A percentile compares a stretch with the other conserved stretches of the same genome.
These are phyloP conservation scores for Fragilaria crotonensis DNA, from an alignment of 108 stramenopile genomes.

Conservation along the genomic window DNA sequence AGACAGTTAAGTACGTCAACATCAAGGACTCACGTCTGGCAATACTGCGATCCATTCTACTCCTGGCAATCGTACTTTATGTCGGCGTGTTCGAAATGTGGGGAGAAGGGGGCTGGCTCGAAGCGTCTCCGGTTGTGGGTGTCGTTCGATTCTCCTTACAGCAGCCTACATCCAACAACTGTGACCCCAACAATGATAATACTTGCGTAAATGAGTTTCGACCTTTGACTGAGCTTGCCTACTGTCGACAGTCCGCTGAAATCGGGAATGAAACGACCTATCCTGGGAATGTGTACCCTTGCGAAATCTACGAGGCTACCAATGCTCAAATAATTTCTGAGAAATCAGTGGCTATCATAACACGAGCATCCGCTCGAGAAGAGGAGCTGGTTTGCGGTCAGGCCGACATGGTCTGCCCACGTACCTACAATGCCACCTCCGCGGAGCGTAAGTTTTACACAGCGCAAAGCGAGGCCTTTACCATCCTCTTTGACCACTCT, in stretches of 20 bases:
- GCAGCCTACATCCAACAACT: slow-evolving; percentile 19
- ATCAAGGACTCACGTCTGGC: slow-evolving; percentile 19
- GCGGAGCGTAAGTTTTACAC: slow-evolving; percentile 10
- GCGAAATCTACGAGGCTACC: slow-evolving; percentile 24
- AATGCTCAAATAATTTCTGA: slow-evolving; percentile 16
- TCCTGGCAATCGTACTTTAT: slow-evolving; percentile 11
- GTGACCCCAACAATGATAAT: slow-evolving; percentile 6
- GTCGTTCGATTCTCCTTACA: slow-evolving; percentile 22
- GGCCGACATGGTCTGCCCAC: background rate
- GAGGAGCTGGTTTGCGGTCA: slow-evolving; percentile 10
- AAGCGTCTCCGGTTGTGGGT: slow-evolving; percentile 12
- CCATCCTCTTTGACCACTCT: slow-evolving; percentile 16
- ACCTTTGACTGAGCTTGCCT: slow-evolving; percentile 10
- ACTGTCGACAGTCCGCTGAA: slow-evolving; percentile 9
- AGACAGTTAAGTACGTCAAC: slow-evolving; percentile 22
- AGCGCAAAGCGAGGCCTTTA: slow-evolving; percentile 17
- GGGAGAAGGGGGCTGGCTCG: slow-evolving; percentile 15
- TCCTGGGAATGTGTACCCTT: slow-evolving; percentile 11
- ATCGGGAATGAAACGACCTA: background rate
- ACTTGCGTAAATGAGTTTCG: slow-evolving; percentile 20
- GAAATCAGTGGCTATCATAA: slow-evolving; percentile 11
- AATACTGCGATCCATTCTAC: slow-evolving; percentile 7
- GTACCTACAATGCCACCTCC: slow-evolving; percentile 10
- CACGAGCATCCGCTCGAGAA: slow-evolving; percentile 7
- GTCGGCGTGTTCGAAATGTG: slow-evolving; percentile 18